Evolutionary conservation across 2,329 filamentous ascomycete species (phyloP).

Genomic region (Corynespora cassiicola): DNA sequence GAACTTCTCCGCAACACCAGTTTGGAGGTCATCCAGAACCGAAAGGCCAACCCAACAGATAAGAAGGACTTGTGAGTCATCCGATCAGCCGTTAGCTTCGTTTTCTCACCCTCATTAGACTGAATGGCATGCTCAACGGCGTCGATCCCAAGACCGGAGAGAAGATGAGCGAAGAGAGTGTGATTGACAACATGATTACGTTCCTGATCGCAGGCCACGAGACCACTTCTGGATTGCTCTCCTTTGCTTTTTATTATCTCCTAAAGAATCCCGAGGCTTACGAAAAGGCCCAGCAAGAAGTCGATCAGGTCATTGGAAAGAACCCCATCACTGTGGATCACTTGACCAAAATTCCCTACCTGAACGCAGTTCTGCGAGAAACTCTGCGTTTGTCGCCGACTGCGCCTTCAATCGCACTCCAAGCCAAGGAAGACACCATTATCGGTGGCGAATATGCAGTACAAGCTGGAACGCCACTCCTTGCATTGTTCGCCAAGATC

Average conservation of each 20-base stretch:
- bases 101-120: conserved; percentile 16
- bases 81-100: neutral
- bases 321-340: conserved; percentile 56
- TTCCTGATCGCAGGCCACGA: conserved; percentile 64
- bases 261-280: conserved; percentile 58
- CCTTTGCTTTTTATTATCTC: conserved; percentile 58
- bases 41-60: conserved; percentile 60
- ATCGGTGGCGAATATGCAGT: conserved; percentile 49
- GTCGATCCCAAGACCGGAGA: conserved; percentile 68
- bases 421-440: conserved; percentile 38
- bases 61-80: conserved; percentile 59
- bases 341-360: conserved; percentile 59
- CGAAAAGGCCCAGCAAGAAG: conserved; percentile 59
- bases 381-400: conserved; percentile 62
- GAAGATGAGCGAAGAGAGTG: conserved; percentile 63
- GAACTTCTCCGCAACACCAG: conserved; percentile 62
- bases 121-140: conserved; percentile 65
- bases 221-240: conserved; percentile 46
- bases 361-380: conserved; percentile 62
- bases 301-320: conserved; percentile 59
- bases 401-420: conserved; percentile 57
- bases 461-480: conserved; percentile 38
- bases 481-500: conserved; percentile 40
- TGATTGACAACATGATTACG: conserved; percentile 72
- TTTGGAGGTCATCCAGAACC: conserved; percentile 63